Base-by-base conservation (phyloP, 257 asterid species). In the Datura wrightii region DNA sequence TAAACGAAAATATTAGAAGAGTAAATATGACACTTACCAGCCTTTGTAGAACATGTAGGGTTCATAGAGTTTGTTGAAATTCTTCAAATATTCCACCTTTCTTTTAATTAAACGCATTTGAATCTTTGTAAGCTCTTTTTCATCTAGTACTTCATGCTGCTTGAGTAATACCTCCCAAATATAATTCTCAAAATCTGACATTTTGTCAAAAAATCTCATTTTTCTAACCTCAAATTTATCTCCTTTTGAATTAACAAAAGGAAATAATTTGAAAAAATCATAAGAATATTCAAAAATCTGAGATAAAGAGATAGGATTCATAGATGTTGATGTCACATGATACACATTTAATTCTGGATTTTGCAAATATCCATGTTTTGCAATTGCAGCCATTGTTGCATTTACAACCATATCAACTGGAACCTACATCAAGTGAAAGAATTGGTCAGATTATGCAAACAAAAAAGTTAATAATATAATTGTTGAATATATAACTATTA, bases 401-500 rank as follows among this genome's bases (percentile, higher is more conserved):
- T 88, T 91, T 36, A 80, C 91, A 14, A 91, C 88, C 86, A 88
- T 67, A n/a, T 89, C 92, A 37, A 87, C 87, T 0, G 91, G 92
- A 31, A 88, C 85, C 91, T 91, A 85, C 24, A 56, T 10, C 44
- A 24, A 34, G 46, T 65, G 19, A 65, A 36, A 0, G 31, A 83
- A 41, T 14, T 81, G 53, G 24, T n/a, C 13, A 60, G 19, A 39
- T 18, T 3, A 84, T 34, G 60, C 60, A 54, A 54, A 14, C 15
- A 54, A 53, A 10, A 50, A 50, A 6, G 1, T 46, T 46, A 46
- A 46, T 8, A 46, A 46, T 46, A 46, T 46, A 46, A 46, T 46
- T 8, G 52, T 1, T 44, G 1, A 5, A 46, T 46, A 6, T 6
- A 7, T 46, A 46, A 7, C 0, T 6, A 8, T 46, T 46, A 2